Base-by-base conservation (phyloP, 2,329 filamentous ascomycete genomes). In the Colletotrichum sp. region DNA sequence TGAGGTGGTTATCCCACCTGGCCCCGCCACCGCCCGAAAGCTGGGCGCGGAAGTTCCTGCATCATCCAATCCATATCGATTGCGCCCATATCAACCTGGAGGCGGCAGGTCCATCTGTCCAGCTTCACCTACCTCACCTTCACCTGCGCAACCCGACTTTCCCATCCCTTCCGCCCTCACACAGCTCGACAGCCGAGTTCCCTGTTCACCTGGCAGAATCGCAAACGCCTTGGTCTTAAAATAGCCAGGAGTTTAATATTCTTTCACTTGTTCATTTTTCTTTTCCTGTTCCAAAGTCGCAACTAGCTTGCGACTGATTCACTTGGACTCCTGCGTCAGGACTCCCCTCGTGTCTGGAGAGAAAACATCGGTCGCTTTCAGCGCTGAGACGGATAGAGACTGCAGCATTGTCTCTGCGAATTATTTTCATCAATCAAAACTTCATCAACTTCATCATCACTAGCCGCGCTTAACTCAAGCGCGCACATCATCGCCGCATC, bases 161-260 rank as follows among this genome's bases (percentile, higher is more conserved):
- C 43, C 64, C 34, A 67, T 43, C 64, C 43, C 65, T 75, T 61
- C 28, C 74, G 48, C 63, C 73, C 70, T 74, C 71, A 78, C 77
- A 78, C 77, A 78, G 72, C 77, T 78, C 77, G 75, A 78, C 74
- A 71, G 75, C 71, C 75, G 77, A 77, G 77, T 67, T 78, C 77
- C 77, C 77, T 78, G 77, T 78, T 75, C 71, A 65, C 74, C 71
- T 76, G 74, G 70, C 64, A 75, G 74, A 75, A 75, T 75, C 70
- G 74, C 64, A 73, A 55, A 74, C 64, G 64, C 30, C 34, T 32
- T 65, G 70, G 70, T 28, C 59, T 43, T 21, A n/a, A 10, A 36
- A 59, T 21, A 69, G 70, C 64, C 64, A 59, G 63, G 57, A 73
- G 70, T 74, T 74, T 57, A 73, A 68, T 73, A 73, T 69, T 75